These are phyloP conservation scores for Scutellaria galericulata DNA, from an alignment of 257 asterid genomes.

Conservation along the genomic window DNA sequence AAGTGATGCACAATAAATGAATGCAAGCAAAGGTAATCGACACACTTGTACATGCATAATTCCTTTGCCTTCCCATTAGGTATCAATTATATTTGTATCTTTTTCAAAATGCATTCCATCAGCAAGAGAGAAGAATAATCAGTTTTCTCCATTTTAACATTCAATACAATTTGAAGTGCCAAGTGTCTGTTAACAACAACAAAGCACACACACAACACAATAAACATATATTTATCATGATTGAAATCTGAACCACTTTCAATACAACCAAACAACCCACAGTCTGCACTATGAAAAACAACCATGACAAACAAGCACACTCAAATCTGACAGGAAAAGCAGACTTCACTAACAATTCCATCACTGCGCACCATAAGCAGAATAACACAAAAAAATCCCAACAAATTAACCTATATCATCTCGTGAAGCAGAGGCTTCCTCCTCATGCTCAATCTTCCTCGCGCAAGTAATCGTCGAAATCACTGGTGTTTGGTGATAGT, in stretches of 20 bases:
- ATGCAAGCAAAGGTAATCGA: not conserved
- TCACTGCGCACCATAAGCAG: not conserved
- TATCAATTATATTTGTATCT: no score
- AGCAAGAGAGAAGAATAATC: conserved; percentile 9
- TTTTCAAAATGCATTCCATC: not conserved
- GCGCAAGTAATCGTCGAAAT: conserved; percentile 40
- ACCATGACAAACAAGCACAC: not conserved
- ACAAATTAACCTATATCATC: conserved; percentile 30
- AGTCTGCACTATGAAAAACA: not conserved
- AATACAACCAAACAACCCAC: not conserved
- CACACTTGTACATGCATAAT: conserved; percentile 20
- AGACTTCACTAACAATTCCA: not conserved
- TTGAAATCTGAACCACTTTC: no score
- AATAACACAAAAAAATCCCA: not conserved
- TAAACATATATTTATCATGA: no score
- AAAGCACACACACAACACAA: not conserved
- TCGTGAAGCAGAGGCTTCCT: conserved; percentile 60
- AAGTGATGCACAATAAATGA: conserved; percentile 4
- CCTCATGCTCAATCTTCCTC: conserved; percentile 55
- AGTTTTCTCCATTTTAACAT: not conserved
- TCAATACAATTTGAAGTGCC: not conserved
- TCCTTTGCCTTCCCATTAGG: not conserved
- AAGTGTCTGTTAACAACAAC: not conserved
- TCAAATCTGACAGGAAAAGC: not conserved
- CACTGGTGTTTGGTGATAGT: conserved; percentile 14